Evolutionary conservation across 345 rosid species (phyloP).

Genomic region (Eucalyptus globulus): DNA sequence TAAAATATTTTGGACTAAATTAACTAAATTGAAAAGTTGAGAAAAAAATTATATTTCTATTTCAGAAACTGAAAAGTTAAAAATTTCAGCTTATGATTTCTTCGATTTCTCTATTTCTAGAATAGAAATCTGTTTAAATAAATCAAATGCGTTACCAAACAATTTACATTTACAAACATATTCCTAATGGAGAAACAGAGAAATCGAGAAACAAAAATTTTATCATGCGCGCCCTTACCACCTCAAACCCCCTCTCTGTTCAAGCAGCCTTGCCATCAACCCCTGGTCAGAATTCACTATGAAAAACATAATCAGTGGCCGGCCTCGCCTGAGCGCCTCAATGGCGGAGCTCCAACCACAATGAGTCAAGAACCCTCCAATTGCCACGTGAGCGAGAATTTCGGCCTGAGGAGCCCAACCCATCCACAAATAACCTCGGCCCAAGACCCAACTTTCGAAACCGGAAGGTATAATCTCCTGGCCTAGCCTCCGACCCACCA

Average conservation of each 20-base stretch:
- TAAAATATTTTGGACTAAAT: no score
- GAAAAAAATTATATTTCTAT: no score
- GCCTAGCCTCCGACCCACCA: not conserved
- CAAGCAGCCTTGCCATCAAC: not conserved
- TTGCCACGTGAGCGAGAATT: not conserved
- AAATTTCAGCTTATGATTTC: no score
- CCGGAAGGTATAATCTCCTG: not conserved
- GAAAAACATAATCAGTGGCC: not conserved
- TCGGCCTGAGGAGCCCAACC: slow-evolving; percentile 5
- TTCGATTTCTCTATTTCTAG: no score
- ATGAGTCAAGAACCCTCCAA: slow-evolving; percentile 16
- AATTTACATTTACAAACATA: no score
- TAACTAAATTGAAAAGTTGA: no score
- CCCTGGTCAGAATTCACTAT: not conserved
- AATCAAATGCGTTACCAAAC: no score
- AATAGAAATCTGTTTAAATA: no score
- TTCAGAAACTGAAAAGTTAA: no score
- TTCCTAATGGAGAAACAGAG: no score
- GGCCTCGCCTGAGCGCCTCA: not conserved
- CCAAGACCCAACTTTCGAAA: not conserved
- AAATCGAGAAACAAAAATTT: no score
- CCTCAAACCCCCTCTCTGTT: not conserved
- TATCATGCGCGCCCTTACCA: no score
- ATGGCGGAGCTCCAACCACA: slow-evolving; percentile 3
- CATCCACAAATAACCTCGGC: not conserved